A percentile compares a stretch with the other conserved stretches of the same genome.
Evolutionary conservation across 352 stramenopile species (phyloP).

Genomic region (Globisporangium spinosum): DNA sequence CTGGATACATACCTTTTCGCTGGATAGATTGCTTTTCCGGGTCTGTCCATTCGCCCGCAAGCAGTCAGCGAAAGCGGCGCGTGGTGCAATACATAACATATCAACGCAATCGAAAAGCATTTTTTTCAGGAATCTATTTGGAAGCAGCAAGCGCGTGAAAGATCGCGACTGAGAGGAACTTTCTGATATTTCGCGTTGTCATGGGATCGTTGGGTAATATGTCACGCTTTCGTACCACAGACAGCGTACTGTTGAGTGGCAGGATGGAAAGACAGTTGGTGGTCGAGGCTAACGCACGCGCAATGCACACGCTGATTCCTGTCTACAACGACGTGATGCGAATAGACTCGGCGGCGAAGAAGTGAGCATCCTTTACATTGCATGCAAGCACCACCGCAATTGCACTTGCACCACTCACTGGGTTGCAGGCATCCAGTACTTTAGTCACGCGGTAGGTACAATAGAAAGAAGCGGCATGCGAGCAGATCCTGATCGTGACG

Average conservation of each 20-base stretch:
- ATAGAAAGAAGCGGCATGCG: neutral
- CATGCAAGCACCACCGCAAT: neutral
- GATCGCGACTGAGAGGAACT: constrained; percentile 14
- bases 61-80: neutral
- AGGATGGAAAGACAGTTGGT: constrained; percentile 6
- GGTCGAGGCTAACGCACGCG: neutral
- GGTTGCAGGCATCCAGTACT: neutral
- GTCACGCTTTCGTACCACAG: constrained; percentile 5
- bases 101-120: neutral
- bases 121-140: constrained; percentile 5
- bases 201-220: constrained; percentile 11
- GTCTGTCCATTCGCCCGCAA: neutral
- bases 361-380: neutral
- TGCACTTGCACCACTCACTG: neutral
- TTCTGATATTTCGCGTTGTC: constrained; percentile 19
- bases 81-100: too few relatives aligned
- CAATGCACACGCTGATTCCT: neutral
- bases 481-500: neutral
- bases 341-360: constrained; percentile 10
- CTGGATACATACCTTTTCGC: constrained; percentile 12
- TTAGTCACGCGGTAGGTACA: neutral
- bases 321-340: constrained; percentile 8
- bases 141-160: constrained; percentile 13
- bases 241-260: neutral
- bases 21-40: constrained; percentile 3